These are phyloP conservation scores for Aspergillus caelatus DNA, from an alignment of 2,329 filamentous ascomycete species.

Conservation along the genomic window DNA sequence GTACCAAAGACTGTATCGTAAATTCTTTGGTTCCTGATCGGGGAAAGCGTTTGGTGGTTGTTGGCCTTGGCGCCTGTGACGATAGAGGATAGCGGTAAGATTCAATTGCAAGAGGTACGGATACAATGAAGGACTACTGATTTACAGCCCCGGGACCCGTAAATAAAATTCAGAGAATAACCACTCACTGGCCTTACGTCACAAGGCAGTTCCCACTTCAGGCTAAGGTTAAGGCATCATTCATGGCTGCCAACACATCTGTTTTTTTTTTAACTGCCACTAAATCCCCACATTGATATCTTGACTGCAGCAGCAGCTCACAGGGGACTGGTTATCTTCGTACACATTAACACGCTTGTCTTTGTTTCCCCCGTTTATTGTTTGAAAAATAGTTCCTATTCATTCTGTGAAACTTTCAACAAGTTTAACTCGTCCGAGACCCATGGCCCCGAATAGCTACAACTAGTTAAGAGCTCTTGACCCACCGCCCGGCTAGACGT, in stretches of 20 bases:
- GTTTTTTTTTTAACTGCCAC: background rate
- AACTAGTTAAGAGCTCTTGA: conserved; percentile 3
- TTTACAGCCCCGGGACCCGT: background rate
- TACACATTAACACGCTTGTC: background rate
- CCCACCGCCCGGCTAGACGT: conserved; percentile 9
- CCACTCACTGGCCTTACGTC: background rate
- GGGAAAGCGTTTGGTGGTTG: conserved; percentile 20
- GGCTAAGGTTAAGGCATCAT: background rate
- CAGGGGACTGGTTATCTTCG: background rate
- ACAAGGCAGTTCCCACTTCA: background rate
- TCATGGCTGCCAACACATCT: conserved; percentile 3
- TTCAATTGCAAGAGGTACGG: background rate
- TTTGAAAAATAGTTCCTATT: background rate
- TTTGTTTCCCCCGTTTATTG: background rate
- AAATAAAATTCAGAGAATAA: background rate
- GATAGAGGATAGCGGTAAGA: background rate
- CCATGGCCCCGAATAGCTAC: conserved; percentile 5
- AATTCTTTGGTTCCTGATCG: conserved; percentile 24
- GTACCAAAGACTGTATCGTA: background rate
- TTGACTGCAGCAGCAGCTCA: background rate
- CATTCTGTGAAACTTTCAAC: background rate
- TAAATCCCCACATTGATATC: conserved; percentile 14
- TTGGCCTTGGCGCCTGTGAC: background rate
- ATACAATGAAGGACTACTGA: background rate
- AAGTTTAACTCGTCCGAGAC: background rate